Percentiles rank a stretch among this genome's conserved stretches.
Conservation (phyloP, 176 grass and related monocot species). For the Oryza officinalis region DNA sequence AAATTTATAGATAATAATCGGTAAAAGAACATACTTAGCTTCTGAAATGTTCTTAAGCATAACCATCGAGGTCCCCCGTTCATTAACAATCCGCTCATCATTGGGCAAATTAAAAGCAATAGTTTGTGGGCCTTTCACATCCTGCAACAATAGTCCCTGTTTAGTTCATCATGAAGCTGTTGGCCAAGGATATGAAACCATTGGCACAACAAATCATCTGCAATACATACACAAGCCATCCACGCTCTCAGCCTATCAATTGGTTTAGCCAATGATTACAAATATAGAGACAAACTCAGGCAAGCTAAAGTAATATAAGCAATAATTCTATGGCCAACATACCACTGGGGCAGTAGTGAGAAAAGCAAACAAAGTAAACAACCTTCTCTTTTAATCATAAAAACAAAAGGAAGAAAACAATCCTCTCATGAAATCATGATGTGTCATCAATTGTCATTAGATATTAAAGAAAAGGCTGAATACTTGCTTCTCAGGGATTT, state of each 20-base stretch:
- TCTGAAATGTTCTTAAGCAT: conserved; percentile 97
- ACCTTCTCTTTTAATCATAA: neutral
- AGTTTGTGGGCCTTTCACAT: conserved; percentile 97
- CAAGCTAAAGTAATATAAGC: neutral
- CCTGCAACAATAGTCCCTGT: conserved; percentile 52
- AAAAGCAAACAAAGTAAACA: neutral
- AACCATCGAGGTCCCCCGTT: conserved; percentile 96
- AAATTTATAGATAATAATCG: conserved; percentile 6
- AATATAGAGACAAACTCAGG: neutral
- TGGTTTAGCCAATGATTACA: conserved; percentile 14
- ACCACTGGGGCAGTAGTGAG: neutral
- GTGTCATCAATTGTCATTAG: neutral
- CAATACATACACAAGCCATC: neutral
- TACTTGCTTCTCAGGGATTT: neutral
- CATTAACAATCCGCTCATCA: conserved; percentile 93
- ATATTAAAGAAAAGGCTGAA: neutral
- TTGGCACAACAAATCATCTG: conserved; percentile 8
- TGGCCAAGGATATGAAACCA: no score
- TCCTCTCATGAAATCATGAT: conserved; percentile 15
- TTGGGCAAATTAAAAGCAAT: conserved; percentile 98
- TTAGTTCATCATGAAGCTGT: conserved; percentile 23
- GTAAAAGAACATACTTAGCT: conserved; percentile 70
- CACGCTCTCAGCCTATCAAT: neutral
- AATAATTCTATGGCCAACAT: conserved; percentile 24
- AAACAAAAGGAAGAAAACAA: neutral